Evolutionary conservation across 2,329 filamentous ascomycete genomes (phyloP).

Genomic region (Botrytis squamosa): DNA sequence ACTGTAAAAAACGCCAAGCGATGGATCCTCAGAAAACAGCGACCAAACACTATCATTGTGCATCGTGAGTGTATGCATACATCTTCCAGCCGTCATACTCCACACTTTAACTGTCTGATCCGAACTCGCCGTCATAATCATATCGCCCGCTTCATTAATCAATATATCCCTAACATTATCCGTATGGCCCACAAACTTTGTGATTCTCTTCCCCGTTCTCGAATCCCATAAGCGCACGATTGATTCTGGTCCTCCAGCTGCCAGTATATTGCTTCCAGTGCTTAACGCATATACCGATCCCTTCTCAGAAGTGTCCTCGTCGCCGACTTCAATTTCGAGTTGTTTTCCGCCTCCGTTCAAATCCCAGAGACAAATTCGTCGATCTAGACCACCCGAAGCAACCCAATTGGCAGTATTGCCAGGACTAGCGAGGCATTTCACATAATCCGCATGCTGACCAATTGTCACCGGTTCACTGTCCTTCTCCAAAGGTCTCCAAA

Average conservation of each 20-base stretch:
- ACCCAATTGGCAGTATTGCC: constrained; percentile 75
- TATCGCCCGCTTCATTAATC: constrained; percentile 84
- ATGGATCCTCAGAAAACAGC: constrained; percentile 82
- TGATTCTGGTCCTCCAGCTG: constrained; percentile 91
- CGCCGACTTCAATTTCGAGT: constrained; percentile 79
- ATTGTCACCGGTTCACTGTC: constrained; percentile 71
- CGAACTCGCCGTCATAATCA: constrained; percentile 88
- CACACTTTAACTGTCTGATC: constrained; percentile 98
- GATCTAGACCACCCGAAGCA: constrained; percentile 88
- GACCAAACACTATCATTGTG: constrained; percentile 99
- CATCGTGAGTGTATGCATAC: constrained; percentile 98
- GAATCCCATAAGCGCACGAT: constrained; percentile 92
- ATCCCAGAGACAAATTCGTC: constrained; percentile 92
- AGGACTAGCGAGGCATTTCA: constrained; percentile 87
- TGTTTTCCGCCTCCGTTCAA: constrained; percentile 82
- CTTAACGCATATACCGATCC: constrained; percentile 92
- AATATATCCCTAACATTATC: constrained; percentile 91
- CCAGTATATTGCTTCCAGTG: constrained; percentile 75
- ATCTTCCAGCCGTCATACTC: constrained; percentile 91
- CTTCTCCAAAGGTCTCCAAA: constrained; percentile 73
- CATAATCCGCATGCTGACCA: constrained; percentile 92
- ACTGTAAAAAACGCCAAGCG: constrained; percentile 89
- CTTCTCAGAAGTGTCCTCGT: constrained; percentile 83
- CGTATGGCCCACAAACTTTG: constrained; percentile 94
- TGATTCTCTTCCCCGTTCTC: constrained; percentile 82